Evolutionary conservation across 2,329 filamentous ascomycete genomes (phyloP).

Genomic region (Ophiostoma sp.): DNA sequence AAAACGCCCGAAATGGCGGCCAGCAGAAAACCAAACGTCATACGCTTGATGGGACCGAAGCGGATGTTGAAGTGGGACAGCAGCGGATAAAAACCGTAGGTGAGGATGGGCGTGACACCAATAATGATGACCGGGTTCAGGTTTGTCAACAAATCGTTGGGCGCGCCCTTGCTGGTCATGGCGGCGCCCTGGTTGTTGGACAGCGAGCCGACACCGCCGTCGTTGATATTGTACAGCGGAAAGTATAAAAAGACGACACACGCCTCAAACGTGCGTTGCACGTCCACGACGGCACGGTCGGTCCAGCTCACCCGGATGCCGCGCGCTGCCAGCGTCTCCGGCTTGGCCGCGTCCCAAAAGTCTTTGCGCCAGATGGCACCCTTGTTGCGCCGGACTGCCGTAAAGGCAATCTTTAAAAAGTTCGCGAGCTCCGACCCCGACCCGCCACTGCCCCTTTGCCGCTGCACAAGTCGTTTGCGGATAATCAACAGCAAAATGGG

Average conservation of each 20-base stretch:
- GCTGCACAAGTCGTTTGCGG: conserved; percentile 52
- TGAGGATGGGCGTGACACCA: conserved; percentile 55
- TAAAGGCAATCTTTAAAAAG: conserved; percentile 55
- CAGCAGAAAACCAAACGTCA: conserved; percentile 58
- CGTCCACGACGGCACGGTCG: background rate
- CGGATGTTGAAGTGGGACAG: conserved; percentile 52
- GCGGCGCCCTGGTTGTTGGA: conserved; percentile 43
- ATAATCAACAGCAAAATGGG: conserved; percentile 59
- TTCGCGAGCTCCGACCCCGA: conserved; percentile 63
- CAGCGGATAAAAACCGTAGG: conserved; percentile 55
- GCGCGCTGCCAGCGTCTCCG: conserved; percentile 64
- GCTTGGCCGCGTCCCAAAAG: conserved; percentile 64
- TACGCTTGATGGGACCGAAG: conserved; percentile 59
- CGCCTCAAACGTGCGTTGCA: conserved; percentile 46
- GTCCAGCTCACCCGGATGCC: conserved; percentile 27
- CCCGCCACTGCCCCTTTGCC: conserved; percentile 53
- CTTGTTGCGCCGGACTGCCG: conserved; percentile 54
- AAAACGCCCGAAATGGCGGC: conserved; percentile 45
- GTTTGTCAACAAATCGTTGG: conserved; percentile 62
- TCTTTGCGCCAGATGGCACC: conserved; percentile 60
- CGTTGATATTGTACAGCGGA: conserved; percentile 43
- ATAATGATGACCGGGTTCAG: conserved; percentile 62
- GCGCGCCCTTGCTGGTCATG: conserved; percentile 50
- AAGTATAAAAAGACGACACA: conserved; percentile 45
- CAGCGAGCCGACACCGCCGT: conserved; percentile 42